Evolutionary conservation across 2,329 filamentous ascomycete genomes (phyloP).

Genomic region (Plectosphaerella sp.): DNA sequence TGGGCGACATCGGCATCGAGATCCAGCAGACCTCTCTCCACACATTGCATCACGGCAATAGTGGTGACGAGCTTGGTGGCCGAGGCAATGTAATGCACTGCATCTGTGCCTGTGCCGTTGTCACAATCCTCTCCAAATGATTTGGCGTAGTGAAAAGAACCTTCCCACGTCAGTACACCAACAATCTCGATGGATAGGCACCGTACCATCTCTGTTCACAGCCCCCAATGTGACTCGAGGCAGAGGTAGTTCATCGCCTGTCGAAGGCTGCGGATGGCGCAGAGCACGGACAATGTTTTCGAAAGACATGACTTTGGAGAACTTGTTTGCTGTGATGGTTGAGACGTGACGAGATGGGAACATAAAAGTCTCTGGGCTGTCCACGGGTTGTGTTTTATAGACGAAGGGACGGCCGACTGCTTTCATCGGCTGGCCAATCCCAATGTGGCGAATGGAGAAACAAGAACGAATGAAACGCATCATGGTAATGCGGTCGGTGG

Average conservation of each 20-base stretch:
- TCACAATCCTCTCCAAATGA: background rate
- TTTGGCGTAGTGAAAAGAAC: background rate
- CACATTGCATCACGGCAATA: conserved; percentile 2
- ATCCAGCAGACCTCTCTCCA: background rate
- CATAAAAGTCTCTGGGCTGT: too few species aligned
- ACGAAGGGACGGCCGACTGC: too few species aligned
- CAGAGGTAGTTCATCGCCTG: background rate
- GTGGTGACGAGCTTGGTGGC: background rate
- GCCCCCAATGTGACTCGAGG: background rate
- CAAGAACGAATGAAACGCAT: too few species aligned
- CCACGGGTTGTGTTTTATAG: too few species aligned
- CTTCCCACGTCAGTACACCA: background rate
- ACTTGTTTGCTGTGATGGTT: too few species aligned
- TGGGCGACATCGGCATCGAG: background rate
- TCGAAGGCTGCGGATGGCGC: too few species aligned
- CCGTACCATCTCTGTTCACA: background rate
- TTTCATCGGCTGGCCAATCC: too few species aligned
- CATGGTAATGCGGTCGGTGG: too few species aligned
- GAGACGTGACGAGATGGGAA: too few species aligned
- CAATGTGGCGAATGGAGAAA: too few species aligned
- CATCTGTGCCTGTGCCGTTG: background rate
- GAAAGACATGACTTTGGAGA: too few species aligned
- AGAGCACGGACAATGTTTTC: too few species aligned
- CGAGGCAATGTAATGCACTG: conserved; percentile 1
- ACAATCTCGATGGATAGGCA: background rate